phyloP scores from a whole-genome alignment of 768 basidiomycete species.

The Tricholoma sp. region DNA sequence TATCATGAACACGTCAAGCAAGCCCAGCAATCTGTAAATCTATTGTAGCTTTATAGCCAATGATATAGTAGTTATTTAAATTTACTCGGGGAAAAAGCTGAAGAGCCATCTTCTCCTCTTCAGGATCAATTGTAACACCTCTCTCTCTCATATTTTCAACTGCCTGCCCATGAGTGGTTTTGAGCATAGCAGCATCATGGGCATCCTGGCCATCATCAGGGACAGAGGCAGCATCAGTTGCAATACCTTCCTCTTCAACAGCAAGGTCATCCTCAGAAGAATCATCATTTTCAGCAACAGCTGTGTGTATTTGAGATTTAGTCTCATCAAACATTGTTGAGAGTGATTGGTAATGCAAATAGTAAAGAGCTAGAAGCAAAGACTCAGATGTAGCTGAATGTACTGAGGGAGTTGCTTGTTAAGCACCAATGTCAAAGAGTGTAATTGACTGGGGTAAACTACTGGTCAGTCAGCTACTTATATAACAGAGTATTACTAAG shows the following conservation, averaged over 20 bases:
- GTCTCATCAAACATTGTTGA: neutral
- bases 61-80: no score
- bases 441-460: no score
- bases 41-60: neutral
- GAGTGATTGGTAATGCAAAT: no score
- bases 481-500: no score
- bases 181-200: conserved; percentile 12
- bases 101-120: neutral
- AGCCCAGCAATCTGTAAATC: conserved; percentile 18
- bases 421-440: no score
- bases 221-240: neutral
- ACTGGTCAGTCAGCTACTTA: no score
- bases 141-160: no score
- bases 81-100: no score
- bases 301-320: neutral
- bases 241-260: conserved; percentile 6
- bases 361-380: no score
- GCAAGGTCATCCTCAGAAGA: conserved; percentile 5
- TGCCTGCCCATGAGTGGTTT: conserved; percentile 5
- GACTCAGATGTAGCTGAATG: no score
- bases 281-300: neutral
- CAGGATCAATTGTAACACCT: no score
- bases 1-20: conserved; percentile 21
- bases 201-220: conserved; percentile 13
- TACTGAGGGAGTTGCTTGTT: no score